phyloP scores from a whole-genome alignment of 1,284 basidiomycete genomes.

The Cutaneotrichosporon mucoides region DNA sequence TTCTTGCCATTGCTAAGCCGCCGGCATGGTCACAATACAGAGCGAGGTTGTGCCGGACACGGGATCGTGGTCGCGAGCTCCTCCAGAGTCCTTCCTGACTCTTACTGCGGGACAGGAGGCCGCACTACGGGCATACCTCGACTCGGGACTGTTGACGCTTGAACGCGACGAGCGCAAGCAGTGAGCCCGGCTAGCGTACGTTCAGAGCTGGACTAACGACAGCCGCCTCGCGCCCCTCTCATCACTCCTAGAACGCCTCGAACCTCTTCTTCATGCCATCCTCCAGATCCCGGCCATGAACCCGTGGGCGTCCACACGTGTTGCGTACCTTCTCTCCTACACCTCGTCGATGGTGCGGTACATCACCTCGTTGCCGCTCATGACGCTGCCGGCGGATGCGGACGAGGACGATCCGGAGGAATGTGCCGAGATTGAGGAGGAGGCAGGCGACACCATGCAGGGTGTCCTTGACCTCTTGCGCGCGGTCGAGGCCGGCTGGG shows the following conservation, averaged over 20 bases:
- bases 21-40: too few species aligned
- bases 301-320: constrained; percentile 24
- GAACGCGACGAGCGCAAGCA: constrained; percentile 35
- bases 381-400: not conserved
- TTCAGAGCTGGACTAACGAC: not conserved
- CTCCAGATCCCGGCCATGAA: constrained; percentile 30
- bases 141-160: constrained; percentile 23
- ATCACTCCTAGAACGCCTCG: constrained; percentile 21
- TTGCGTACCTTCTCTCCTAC: constrained; percentile 30
- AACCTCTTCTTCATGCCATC: constrained; percentile 25
- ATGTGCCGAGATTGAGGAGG: constrained; percentile 8
- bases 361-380: constrained; percentile 25
- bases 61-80: not conserved
- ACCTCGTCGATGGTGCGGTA: constrained; percentile 22
- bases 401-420: not conserved
- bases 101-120: constrained; percentile 26
- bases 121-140: constrained; percentile 25
- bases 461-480: constrained; percentile 22
- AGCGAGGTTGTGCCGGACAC: not conserved
- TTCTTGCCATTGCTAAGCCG: too few species aligned
- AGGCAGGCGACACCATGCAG: constrained; percentile 16
- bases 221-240: constrained; percentile 27
- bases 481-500: constrained; percentile 29
- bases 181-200: too few species aligned
- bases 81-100: not conserved